phyloP scores from a whole-genome alignment of 2,329 filamentous ascomycete species.

The Clonostachys solani region DNA sequence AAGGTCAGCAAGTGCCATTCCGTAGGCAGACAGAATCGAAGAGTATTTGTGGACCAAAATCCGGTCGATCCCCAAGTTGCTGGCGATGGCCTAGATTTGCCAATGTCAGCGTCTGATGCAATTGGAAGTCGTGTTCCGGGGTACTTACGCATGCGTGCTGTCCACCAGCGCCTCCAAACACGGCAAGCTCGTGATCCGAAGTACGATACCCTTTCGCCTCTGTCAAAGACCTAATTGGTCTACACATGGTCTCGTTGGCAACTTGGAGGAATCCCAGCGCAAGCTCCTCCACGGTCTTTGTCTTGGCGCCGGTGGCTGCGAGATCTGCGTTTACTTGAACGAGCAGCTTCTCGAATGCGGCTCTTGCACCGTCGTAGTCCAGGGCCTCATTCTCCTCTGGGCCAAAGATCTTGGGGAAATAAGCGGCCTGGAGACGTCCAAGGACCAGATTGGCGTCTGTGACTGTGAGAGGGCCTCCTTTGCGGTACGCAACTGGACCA shows the following conservation, averaged over 20 bases:
- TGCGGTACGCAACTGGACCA: constrained; percentile 85
- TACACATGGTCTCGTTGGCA: constrained; percentile 86
- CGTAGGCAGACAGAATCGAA: constrained; percentile 84
- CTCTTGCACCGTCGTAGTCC: constrained; percentile 70
- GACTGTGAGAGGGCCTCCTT: constrained; percentile 82
- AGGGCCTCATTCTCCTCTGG: constrained; percentile 79
- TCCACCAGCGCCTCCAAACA: constrained; percentile 87
- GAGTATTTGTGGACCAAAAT: constrained; percentile 85
- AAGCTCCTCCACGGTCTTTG: constrained; percentile 70
- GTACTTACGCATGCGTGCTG: constrained; percentile 72
- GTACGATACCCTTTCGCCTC: constrained; percentile 91
- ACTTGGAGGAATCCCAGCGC: constrained; percentile 90
- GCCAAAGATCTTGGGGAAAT: constrained; percentile 94
- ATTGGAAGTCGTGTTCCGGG: neutral
- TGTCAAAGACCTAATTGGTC: constrained; percentile 84
- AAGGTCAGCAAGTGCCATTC: constrained; percentile 88
- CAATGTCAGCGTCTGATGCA: neutral
- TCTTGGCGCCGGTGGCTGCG: neutral
- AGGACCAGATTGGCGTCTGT: constrained; percentile 88
- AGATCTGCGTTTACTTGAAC: constrained; percentile 70
- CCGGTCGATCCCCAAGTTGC: constrained; percentile 77
- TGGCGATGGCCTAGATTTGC: constrained; percentile 56
- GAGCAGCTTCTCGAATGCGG: constrained; percentile 70
- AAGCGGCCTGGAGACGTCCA: constrained; percentile 78
- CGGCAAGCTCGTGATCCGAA: constrained; percentile 80